Evolutionary conservation across 2,329 filamentous ascomycete genomes (phyloP).

Genomic region (Xylariaceae sp.): DNA sequence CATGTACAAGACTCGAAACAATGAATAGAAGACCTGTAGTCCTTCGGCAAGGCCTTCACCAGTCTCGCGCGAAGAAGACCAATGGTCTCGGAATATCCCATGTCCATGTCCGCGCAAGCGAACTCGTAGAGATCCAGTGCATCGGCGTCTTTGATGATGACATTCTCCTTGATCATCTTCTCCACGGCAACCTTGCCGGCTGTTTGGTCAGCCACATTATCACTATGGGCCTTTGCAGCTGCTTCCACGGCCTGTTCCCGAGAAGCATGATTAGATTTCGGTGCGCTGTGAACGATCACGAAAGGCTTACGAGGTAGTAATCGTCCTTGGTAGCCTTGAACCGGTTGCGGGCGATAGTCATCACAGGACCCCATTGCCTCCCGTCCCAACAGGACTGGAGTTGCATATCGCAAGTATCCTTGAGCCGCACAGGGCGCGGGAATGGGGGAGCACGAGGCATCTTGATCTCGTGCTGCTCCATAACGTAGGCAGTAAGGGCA

Average conservation of each 20-base stretch:
- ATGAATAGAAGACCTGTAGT: conserved; percentile 34
- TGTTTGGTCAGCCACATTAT: conserved; percentile 42
- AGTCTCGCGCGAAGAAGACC: conserved; percentile 46
- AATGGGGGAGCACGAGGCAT: not conserved
- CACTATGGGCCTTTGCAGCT: conserved; percentile 48
- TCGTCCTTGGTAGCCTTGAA: conserved; percentile 45
- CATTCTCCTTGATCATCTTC: conserved; percentile 42
- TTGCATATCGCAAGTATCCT: conserved; percentile 8
- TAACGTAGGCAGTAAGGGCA: too few relatives aligned
- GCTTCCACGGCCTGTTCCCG: conserved; percentile 26
- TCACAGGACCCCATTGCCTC: conserved; percentile 47
- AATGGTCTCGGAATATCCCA: conserved; percentile 42
- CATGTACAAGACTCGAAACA: conserved; percentile 51
- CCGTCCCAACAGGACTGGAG: conserved; percentile 52
- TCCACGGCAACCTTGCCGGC: conserved; percentile 41
- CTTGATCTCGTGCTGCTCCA: too few relatives aligned
- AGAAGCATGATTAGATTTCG: too few relatives aligned
- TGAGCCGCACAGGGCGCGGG: conserved; percentile 3
- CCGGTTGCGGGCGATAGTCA: conserved; percentile 49
- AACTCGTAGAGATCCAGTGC: conserved; percentile 52
- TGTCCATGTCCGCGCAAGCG: conserved; percentile 39
- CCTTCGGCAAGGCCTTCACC: conserved; percentile 49
- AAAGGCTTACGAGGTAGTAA: conserved; percentile 36
- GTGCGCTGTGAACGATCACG: not conserved
- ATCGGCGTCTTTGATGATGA: conserved; percentile 44